phyloP scores from a whole-genome alignment of 1,284 basidiomycete genomes.

The Phellopilus nigrolimitatus region DNA sequence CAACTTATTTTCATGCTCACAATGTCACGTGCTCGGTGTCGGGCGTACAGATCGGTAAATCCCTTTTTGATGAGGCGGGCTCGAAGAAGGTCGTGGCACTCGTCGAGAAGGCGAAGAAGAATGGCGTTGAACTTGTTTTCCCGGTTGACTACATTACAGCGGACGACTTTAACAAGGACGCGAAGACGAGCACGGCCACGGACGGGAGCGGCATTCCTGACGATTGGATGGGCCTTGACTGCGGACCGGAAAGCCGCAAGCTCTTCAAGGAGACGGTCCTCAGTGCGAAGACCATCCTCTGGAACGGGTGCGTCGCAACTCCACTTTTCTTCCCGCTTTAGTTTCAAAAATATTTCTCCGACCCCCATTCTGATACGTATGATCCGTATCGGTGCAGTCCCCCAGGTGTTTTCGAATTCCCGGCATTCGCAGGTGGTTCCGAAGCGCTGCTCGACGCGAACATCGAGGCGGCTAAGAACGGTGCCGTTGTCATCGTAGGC shows the following conservation, averaged over 20 bases:
- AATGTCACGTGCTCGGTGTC: neutral
- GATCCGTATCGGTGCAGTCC: too few species aligned
- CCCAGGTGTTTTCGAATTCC: constrained; percentile 97
- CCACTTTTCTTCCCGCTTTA: too few species aligned
- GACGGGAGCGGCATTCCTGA: constrained; percentile 87
- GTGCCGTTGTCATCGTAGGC: constrained; percentile 90
- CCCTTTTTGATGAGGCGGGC: constrained; percentile 90
- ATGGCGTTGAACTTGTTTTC: constrained; percentile 94
- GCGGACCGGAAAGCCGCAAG: constrained; percentile 76
- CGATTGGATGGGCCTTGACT: constrained; percentile 94
- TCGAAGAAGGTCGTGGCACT: constrained; percentile 83
- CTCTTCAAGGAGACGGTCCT: constrained; percentile 79
- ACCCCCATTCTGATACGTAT: too few species aligned
- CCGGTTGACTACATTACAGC: constrained; percentile 94
- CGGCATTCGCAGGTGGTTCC: constrained; percentile 85
- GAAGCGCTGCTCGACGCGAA: constrained; percentile 82
- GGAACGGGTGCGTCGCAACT: too few species aligned
- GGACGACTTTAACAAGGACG: constrained; percentile 94
- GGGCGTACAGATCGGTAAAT: constrained; percentile 75
- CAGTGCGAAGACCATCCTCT: constrained; percentile 94
- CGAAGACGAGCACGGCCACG: constrained; percentile 77
- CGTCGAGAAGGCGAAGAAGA: constrained; percentile 90
- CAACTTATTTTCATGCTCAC: constrained; percentile 20
- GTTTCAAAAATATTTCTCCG: too few species aligned
- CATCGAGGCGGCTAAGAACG: constrained; percentile 83